These are phyloP conservation scores for Silene vulgaris DNA, from an alignment of 179 eudicot genomes.

Conservation along the genomic window DNA sequence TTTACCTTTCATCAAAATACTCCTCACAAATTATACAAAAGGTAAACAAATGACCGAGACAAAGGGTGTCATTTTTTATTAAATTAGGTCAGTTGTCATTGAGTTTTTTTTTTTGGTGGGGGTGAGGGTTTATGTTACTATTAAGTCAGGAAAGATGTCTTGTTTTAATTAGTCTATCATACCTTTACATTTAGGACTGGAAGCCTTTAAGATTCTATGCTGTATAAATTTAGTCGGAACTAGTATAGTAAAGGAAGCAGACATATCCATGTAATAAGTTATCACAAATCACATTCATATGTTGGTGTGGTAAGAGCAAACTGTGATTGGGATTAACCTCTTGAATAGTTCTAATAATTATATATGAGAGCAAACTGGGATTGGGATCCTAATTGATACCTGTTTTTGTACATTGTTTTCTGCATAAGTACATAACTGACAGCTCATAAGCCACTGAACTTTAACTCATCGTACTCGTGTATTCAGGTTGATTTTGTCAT, in stretches of 20 bases:
- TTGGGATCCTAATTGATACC: neutral
- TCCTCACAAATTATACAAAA: no score
- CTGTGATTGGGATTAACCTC: neutral
- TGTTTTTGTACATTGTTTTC: neutral
- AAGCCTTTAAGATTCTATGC: neutral
- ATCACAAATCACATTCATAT: neutral
- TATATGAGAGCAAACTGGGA: neutral
- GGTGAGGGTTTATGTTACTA: neutral
- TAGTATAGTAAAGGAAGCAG: neutral
- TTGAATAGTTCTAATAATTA: no score
- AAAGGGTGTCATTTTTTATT: neutral
- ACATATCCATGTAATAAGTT: neutral
- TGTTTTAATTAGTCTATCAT: neutral
- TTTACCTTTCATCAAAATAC: no score
- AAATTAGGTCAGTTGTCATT: no score
- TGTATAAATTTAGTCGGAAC: neutral
- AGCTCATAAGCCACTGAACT: neutral
- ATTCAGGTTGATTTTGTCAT: slow-evolving; percentile 86
- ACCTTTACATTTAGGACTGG: neutral
- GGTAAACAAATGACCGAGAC: no score
- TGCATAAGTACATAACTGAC: neutral
- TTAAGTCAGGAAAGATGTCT: neutral
- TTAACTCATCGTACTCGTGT: slow-evolving; percentile 10
- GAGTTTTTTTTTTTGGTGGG: neutral
- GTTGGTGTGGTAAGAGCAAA: neutral